Evolutionary conservation across 257 asterid species (phyloP).

Genomic region (Euphrasia confusa): DNA sequence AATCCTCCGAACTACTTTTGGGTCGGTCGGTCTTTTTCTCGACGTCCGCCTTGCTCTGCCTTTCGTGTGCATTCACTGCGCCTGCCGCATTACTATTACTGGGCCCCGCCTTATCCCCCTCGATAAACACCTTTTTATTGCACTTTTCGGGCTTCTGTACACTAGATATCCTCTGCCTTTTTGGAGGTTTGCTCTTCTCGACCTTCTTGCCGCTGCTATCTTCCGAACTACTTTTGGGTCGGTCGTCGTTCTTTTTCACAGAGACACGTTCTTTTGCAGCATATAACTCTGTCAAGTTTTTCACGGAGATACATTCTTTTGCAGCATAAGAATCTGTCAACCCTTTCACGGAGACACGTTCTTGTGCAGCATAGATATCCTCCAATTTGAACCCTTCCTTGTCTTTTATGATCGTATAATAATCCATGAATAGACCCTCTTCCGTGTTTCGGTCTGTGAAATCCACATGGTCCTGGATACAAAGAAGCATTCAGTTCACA

Average conservation of each 20-base stretch:
- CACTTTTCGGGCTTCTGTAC: slow-evolving; percentile 25
- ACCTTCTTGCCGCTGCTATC: no score
- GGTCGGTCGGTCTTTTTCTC: no score
- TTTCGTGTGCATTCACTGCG: no score
- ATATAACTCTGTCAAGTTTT: no score
- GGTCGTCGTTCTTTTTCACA: background rate
- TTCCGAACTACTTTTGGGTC: slow-evolving; percentile 35
- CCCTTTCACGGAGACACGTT: slow-evolving; percentile 26
- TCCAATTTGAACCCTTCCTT: slow-evolving; percentile 35
- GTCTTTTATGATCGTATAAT: slow-evolving; percentile 49
- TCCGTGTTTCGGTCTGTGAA: slow-evolving; percentile 51
- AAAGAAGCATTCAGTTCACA: slow-evolving; percentile 15
- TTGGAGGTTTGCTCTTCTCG: slow-evolving; percentile 8
- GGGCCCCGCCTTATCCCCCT: no score
- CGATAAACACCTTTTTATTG: slow-evolving; percentile 24
- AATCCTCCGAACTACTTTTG: no score
- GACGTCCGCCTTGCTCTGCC: no score
- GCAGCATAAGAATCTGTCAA: no score
- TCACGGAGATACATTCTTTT: no score
- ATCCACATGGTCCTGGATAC: slow-evolving; percentile 61
- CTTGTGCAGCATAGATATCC: slow-evolving; percentile 43
- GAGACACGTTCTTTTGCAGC: no score
- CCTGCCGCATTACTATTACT: no score
- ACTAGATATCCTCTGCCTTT: slow-evolving; percentile 28
- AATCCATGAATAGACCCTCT: slow-evolving; percentile 82